Base-by-base conservation (phyloP, 2,329 filamentous ascomycete species). In the Xylaria sp. region DNA sequence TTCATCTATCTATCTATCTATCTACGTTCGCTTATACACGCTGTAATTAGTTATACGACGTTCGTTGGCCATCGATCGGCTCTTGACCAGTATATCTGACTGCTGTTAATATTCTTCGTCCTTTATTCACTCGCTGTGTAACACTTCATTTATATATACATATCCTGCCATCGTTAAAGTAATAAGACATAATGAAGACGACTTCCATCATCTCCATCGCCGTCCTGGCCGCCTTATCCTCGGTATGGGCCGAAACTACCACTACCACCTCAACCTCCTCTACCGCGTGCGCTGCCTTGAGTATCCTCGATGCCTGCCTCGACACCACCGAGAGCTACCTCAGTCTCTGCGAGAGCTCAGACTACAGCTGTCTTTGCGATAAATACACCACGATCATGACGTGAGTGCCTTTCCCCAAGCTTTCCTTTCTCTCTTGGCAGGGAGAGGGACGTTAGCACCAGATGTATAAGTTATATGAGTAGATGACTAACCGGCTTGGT, bases 281-380 rank as follows among this genome's bases (percentile, higher is more conserved):
- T 0, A 67, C 63, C 5, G 57, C 60, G 2, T 82, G 82, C 43
- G 77, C 76, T 7, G 82, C 78, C 1, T 75, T 80, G 64, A 73
- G 75, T 49, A 80, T 83, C 39, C 76, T 83, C 49, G 79, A 83
- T 2, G 64, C 78, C 9, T 83, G 82, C 62, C 71, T 83, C 20
- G 66, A 71, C 2, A 80, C 78, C 8, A 81, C 80, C 0, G 70
- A 76, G 69, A 76, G 77, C 39, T 82, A 82, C 55, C 64, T 79
- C 6, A 67, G 57, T n/a, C 72, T 75, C 6, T 83, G 81, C 67
- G 58, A 55, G 2, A 56, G 74, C 20, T 77, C 72, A 7, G 81
- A 83, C 69, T 82, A 78, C 33, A 63, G 63, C 59, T 91, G 89
- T 79, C 81, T 89, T 36, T 91, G 89, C 79, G 80, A 83, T 59